A percentile compares a stretch with the other conserved stretches of the same genome.
Conservation (phyloP, 2,329 filamentous ascomycete genomes). For the Penicillium griseofulvum region DNA sequence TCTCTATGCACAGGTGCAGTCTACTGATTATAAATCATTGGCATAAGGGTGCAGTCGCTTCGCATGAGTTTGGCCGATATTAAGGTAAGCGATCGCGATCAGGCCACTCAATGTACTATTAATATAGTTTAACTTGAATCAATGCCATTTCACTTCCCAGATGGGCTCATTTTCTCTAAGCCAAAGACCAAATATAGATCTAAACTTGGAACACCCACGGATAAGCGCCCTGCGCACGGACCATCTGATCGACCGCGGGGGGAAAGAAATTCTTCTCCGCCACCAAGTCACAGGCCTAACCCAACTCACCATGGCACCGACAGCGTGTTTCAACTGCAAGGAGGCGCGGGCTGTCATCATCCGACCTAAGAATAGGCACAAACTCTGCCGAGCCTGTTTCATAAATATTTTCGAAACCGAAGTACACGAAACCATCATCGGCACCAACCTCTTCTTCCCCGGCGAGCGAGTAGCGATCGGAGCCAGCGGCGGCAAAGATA, state of each 20-base stretch:
- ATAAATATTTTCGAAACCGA: slow-evolving; percentile 85
- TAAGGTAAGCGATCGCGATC: no score
- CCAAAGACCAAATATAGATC: not conserved
- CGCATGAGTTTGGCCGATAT: no score
- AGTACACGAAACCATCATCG: slow-evolving; percentile 85
- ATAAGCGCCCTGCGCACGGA: not conserved
- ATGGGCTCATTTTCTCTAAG: not conserved
- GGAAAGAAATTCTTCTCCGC: slow-evolving; percentile 22
- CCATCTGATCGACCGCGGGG: slow-evolving; percentile 13
- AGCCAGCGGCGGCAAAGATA: slow-evolving; percentile 95
- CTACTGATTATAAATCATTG: no score
- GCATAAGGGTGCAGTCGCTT: no score
- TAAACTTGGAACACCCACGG: not conserved
- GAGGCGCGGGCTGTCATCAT: slow-evolving; percentile 80
- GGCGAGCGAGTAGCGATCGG: slow-evolving; percentile 92
- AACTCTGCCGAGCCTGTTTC: slow-evolving; percentile 89
- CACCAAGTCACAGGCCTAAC: slow-evolving; percentile 6
- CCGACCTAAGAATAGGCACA: slow-evolving; percentile 89
- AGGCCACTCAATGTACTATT: no score
- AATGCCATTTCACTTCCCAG: not conserved
- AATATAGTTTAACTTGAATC: no score
- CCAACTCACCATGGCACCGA: slow-evolving; percentile 65
- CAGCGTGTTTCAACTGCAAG: slow-evolving; percentile 72
- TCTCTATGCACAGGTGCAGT: not conserved
- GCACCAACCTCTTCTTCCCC: slow-evolving; percentile 73